A percentile compares a stretch with the other conserved stretches of the same genome.
These are phyloP conservation scores for Smithsoniella earleae DNA, from an alignment of 163 green algal genomes.

Conservation along the genomic window DNA sequence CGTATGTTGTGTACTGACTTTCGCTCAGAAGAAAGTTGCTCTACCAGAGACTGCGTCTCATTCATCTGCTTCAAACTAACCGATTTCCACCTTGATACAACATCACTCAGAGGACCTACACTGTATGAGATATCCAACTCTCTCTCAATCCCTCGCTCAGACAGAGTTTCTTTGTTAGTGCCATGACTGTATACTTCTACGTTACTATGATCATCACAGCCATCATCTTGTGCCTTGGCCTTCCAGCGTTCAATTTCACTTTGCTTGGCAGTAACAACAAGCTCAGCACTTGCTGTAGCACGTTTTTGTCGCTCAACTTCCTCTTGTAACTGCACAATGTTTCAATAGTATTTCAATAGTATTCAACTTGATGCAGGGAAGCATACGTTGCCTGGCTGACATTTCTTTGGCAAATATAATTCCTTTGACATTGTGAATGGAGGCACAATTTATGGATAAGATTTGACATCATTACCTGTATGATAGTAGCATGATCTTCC, in stretches of 20 bases:
- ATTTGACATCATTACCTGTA: too few relatives aligned
- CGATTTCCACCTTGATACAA: slow-evolving; percentile 9
- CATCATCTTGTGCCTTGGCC: background rate
- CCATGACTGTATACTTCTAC: too few relatives aligned
- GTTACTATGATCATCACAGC: too few relatives aligned
- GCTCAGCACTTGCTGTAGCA: background rate
- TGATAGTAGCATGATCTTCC: too few relatives aligned
- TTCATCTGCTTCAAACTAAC: slow-evolving; percentile 11
- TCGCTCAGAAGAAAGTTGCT: background rate
- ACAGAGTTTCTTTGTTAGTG: too few relatives aligned
- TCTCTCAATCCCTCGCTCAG: too few relatives aligned
- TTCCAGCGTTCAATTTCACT: slow-evolving; percentile 1
- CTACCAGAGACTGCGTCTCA: background rate
- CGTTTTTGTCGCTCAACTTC: background rate
- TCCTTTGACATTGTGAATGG: too few relatives aligned
- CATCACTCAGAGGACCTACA: background rate
- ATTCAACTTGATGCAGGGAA: background rate
- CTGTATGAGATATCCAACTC: too few relatives aligned
- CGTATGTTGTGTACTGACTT: slow-evolving; percentile 17
- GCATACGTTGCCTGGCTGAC: too few relatives aligned
- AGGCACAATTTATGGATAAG: too few relatives aligned
- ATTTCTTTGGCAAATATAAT: too few relatives aligned
- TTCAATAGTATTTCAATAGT: background rate
- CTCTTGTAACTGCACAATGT: slow-evolving; percentile 7
- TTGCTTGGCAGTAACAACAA: background rate